Percentiles rank a stretch among this genome's conserved stretches.
Conservation (phyloP, 352 stramenopile genomes). For the Globisporangium echinulatum region DNA sequence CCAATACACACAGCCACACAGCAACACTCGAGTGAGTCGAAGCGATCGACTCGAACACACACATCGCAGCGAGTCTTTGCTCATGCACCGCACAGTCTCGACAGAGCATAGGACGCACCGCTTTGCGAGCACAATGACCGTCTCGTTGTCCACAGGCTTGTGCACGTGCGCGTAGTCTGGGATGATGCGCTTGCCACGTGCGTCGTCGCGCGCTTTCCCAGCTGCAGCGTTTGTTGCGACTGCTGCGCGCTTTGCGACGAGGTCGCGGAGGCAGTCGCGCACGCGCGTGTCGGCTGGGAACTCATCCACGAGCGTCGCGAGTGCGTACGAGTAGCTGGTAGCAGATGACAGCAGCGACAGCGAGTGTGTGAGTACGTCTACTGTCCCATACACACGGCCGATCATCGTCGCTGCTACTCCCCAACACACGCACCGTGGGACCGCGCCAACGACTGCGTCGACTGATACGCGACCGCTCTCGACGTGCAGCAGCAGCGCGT, state of each 20-base stretch:
- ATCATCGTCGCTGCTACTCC: too few relatives aligned
- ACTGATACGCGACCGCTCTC: conserved; percentile 23
- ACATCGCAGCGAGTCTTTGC: background rate
- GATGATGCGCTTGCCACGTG: conserved; percentile 60
- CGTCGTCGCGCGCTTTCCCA: conserved; percentile 67
- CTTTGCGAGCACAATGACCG: conserved; percentile 37
- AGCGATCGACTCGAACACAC: background rate
- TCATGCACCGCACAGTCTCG: background rate
- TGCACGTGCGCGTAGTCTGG: conserved; percentile 69
- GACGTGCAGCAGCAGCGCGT: conserved; percentile 36
- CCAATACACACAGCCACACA: background rate
- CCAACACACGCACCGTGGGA: conserved; percentile 24
- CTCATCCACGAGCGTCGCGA: conserved; percentile 39
- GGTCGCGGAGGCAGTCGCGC: conserved; percentile 48
- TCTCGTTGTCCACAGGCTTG: conserved; percentile 33
- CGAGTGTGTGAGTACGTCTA: background rate
- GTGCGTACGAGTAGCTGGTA: conserved; percentile 23
- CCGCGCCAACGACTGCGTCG: conserved; percentile 21
- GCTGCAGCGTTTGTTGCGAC: conserved; percentile 54
- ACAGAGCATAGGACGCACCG: conserved; percentile 20
- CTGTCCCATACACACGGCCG: too few relatives aligned
- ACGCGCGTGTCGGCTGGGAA: conserved; percentile 28
- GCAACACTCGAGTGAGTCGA: background rate
- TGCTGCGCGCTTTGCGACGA: conserved; percentile 42
- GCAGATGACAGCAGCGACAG: background rate